phyloP scores from a whole-genome alignment of 257 asterid genomes.

The Euphrasia confusa region DNA sequence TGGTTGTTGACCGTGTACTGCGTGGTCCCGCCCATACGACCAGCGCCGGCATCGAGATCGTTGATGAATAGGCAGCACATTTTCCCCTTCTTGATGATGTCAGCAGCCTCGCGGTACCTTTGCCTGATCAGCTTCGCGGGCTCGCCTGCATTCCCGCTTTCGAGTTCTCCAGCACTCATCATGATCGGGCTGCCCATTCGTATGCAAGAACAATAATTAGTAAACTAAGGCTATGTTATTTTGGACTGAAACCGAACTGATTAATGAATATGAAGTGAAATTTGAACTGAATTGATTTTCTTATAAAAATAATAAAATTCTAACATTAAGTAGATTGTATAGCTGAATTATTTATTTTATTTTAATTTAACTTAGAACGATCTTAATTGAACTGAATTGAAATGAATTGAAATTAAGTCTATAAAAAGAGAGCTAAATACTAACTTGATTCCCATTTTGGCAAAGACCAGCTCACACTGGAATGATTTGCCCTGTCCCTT shows the following conservation, averaged over 20 bases:
- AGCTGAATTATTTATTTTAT: no score
- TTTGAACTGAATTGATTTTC: no score
- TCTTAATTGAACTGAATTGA: no score
- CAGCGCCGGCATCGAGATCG: conserved; percentile 66
- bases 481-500: conserved; percentile 59
- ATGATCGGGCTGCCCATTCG: conserved; percentile 38
- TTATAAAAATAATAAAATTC: no score
- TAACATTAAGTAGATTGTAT: no score
- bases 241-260: no score
- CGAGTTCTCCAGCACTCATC: conserved; percentile 66
- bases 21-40: conserved; percentile 60
- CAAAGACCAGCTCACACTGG: conserved; percentile 58
- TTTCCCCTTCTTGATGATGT: conserved; percentile 41
- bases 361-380: no score
- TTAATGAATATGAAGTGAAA: no score
- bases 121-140: conserved; percentile 53
- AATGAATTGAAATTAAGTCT: no score
- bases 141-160: conserved; percentile 61
- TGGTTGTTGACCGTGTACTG: conserved; percentile 70
- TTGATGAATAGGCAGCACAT: conserved; percentile 62
- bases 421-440: background rate
- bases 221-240: background rate
- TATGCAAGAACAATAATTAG: background rate
- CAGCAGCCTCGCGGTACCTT: conserved; percentile 57
- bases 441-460: conserved; percentile 57